Conservation (phyloP, 495 filamentous ascomycete genomes). For the Venustampulla echinocandica region DNA sequence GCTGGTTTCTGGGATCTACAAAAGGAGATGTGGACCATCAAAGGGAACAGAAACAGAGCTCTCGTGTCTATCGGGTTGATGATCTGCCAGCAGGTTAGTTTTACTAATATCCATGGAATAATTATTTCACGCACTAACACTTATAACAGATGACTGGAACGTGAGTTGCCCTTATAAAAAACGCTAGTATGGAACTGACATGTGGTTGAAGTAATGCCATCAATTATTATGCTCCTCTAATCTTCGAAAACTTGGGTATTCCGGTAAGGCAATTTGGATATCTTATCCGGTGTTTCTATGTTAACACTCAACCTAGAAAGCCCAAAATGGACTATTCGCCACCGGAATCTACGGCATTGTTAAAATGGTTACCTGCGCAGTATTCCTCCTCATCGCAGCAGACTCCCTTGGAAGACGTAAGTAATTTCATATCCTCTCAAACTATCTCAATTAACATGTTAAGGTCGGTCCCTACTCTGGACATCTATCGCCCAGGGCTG, state of each 20-base stretch:
- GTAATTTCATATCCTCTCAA: neutral
- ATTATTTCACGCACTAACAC: too few relatives aligned
- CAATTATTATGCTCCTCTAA: constrained; percentile 67
- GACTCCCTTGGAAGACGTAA: constrained; percentile 22
- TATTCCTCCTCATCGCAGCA: constrained; percentile 52
- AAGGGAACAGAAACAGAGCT: constrained; percentile 54
- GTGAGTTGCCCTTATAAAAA: neutral
- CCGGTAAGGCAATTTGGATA: constrained; percentile 31
- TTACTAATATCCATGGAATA: constrained; percentile 40
- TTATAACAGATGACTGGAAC: constrained; percentile 20
- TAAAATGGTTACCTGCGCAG: constrained; percentile 52
- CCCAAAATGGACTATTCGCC: constrained; percentile 40
- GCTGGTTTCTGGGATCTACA: constrained; percentile 48
- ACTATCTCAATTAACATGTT: neutral
- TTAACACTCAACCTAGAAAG: constrained; percentile 1
- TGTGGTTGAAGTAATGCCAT: constrained; percentile 30
- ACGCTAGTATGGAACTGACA: constrained; percentile 1
- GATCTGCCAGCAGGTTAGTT: constrained; percentile 64
- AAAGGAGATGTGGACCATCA: constrained; percentile 63
- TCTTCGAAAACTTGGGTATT: constrained; percentile 56
- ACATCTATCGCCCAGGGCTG: constrained; percentile 62
- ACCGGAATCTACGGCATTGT: constrained; percentile 59
- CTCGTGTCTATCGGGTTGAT: constrained; percentile 53
- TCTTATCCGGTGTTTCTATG: neutral
- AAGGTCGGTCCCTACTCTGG: constrained; percentile 46